Percentiles rank a stretch among this genome's conserved stretches.
Evolutionary conservation across 2,329 filamentous ascomycete genomes (phyloP).

Genomic region (Pseudogymnoascus sp.): DNA sequence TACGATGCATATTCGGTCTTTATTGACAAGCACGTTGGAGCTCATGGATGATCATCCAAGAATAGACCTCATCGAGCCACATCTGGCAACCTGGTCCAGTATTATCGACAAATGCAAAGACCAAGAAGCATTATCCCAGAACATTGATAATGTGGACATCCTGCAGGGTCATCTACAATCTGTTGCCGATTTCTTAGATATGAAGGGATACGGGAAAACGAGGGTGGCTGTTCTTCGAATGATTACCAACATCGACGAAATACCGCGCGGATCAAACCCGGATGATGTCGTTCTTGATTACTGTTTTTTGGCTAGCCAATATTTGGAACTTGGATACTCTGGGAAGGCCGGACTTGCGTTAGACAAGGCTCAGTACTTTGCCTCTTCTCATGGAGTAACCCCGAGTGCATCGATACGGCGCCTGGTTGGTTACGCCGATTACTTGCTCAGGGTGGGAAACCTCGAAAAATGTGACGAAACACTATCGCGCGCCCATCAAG

Average conservation of each 20-base stretch:
- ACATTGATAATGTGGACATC: conserved; percentile 44
- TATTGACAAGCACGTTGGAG: conserved; percentile 24
- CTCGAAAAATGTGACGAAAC: conserved; percentile 49
- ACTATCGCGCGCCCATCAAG: conserved; percentile 24
- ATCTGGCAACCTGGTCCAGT: conserved; percentile 27
- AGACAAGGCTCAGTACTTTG: conserved; percentile 48
- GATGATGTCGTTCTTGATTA: conserved; percentile 37
- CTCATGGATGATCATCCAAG: conserved; percentile 24
- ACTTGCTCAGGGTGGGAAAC: conserved; percentile 61
- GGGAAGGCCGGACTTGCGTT: conserved; percentile 53
- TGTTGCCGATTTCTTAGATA: conserved; percentile 50
- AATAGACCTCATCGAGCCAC: conserved; percentile 22
- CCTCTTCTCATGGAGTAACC: conserved; percentile 36
- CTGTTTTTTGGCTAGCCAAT: conserved; percentile 44
- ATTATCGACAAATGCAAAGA: conserved; percentile 41
- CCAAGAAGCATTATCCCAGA: conserved; percentile 35
- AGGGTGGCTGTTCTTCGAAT: conserved; percentile 45
- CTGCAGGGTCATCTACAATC: conserved; percentile 47
- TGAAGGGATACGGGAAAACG: conserved; percentile 48
- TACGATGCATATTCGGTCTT: conserved; percentile 22
- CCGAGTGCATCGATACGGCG: conserved; percentile 47
- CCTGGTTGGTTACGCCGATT: conserved; percentile 69
- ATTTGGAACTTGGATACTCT: conserved; percentile 54
- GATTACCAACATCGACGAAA: conserved; percentile 41
- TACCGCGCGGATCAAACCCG: conserved; percentile 37